Evolutionary conservation across 129 eudicot species (phyloP), one percentile per base, ranked within the genome.

Genomic region (Lonicera japonica): DNA sequence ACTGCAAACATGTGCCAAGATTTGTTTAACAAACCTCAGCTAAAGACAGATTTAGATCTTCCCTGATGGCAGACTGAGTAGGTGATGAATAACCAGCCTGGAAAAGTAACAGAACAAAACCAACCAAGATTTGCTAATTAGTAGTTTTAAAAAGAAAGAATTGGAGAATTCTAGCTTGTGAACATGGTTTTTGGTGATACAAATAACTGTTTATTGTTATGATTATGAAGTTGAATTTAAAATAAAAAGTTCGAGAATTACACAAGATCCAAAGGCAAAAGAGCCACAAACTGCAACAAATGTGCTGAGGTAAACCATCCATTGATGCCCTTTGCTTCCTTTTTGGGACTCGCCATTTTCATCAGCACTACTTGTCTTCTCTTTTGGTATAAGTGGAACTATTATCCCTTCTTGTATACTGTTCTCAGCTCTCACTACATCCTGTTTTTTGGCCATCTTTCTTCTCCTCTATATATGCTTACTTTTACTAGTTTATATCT

Each of bases 1-100:
- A 8, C 16, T 8, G 4, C 16, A 15, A 47, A 11, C 14, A n/a
- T 15, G n/a, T 11, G 53, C 11, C 14, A 8, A 48, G 21, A 25
- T 13, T 4, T 36, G 0, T n/a, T 40, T 34, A 34, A 72, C 72
- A 25, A 58, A 79, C 89, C 80, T 83, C 61, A 61, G 80, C 75
- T 57, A 69, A 36, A 21, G 89, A 65, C 24, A 83, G 64, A 58
- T 70, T 53, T 19, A 83, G 76, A 65, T 83, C 89, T 45, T 63
- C 62, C 54, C 51, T 79, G 19, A 83, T 83, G 65, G 66, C 77
- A 58, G 63, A 58, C 67, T 83, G 83, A 50, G 54, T 70, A 72
- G 89, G 89, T 12, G 89, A 73, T 24, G 89, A 79, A 64, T 76
- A 83, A 5, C 89, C 89, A 43, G 69, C 64, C 85, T 82, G 76